Evolutionary conservation across 2,329 filamentous ascomycete genomes (phyloP), one percentile per base, ranked within the genome.

Genomic region (Fusarium drepaniforme): DNA sequence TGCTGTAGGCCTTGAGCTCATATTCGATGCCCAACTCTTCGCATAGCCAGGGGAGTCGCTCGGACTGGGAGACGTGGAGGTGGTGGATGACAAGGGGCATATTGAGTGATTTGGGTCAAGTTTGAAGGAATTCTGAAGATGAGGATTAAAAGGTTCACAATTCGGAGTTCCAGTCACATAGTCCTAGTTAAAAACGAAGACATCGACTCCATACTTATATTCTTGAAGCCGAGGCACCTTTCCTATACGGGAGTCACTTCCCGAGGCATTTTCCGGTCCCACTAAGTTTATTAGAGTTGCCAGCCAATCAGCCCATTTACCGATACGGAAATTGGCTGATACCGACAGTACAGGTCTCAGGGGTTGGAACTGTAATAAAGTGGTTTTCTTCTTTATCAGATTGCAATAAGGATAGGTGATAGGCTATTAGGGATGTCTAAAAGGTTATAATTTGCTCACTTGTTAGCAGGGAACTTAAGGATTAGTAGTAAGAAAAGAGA

Each of bases 41-140:
- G 79, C 90, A 90, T 56, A 93, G 87, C 87, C 89, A 93, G 77
- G 88, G 82, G 62, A 93, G 85, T 46, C 91, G 90, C 79, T 93
- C 91, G 40, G 90, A 92, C 79, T 93, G 90, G 13, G 89, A 90
- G 79, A 85, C 76, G 56, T 85, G 83, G n/a, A 90, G 86, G 75
- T 91, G 89, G 77, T 90, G 88, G 23, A 90, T 74, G 35, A 80
- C 81, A 51, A 88, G 80, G 13, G 58, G n/a, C 77, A 78, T 78
- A 16, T 23, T 66, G 35, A 23, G 42, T 23, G 42, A 44, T 44
- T 21, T n/a, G 3, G 11, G n/a, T 1, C 23, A 12, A 28, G 11
- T 35, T 33, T 33, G 3, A 6, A 5, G 7, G 5, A 16, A 5
- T 23, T 28, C 3, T 15, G 33, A 28, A 37, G 13, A 58, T 11